Evolutionary conservation across 257 asterid species (phyloP), one percentile per base, ranked within the genome.

Genomic region (Ilex asprella): DNA sequence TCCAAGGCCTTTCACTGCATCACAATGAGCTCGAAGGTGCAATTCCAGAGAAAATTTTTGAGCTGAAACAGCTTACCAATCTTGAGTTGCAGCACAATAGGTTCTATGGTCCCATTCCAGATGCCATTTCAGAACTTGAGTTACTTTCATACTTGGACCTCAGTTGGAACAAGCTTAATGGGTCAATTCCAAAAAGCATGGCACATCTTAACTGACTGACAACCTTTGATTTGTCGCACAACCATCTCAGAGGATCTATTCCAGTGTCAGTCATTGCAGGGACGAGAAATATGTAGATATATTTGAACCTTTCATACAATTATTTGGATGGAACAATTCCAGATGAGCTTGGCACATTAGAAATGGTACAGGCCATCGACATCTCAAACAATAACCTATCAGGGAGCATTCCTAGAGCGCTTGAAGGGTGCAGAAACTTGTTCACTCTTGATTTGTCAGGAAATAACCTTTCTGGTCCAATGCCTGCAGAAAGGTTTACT

Each of bases 351-450:
- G 86, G 89, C 16, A 54, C 16, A 75, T 67, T 87, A 31, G 80
- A 76, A 67, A 91, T 91, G 97, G 87, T 87, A 21, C 96, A 91
- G 67, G 84, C 41, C 46, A 85, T 87, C 10, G 89, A 87, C 58
- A 2, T 91, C 39, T 87, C 97, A 6, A 73, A 73, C 66, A 91
- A 91, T 58, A 73, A 75, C 55, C 29, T 91, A 21, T 80, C 95
- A 2, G 90, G 91, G 35, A 67, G 68, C 67, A 67, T 91, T 54
- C 89, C 97, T 55, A 58, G 12, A 13, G 1, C 80, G 30, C 66
- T 91, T n/a, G 68, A 44, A 59, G 63, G 67, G 57, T 91, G 97
- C 81, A 75, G 77, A 59, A 91, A 85, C 57, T 62, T 90, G 60
- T 32, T 79, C 67, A 65, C 74, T 49, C 83, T 87, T 41, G 89